Base-by-base conservation (phyloP, 2,329 filamentous ascomycete genomes). In the Fusarium oligoseptatum region DNA sequence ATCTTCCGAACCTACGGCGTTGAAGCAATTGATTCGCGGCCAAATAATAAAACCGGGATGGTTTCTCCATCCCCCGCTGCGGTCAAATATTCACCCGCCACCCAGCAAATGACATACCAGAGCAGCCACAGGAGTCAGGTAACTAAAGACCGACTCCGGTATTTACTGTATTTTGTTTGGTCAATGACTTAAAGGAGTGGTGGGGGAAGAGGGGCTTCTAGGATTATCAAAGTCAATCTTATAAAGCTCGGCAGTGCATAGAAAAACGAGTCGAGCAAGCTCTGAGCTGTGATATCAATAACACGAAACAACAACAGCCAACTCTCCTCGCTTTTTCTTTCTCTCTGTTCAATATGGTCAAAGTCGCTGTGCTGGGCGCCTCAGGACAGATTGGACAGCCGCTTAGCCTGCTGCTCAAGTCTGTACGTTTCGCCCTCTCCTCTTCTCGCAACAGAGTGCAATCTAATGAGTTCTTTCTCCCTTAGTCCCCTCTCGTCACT, bases 351-450 rank as follows among this genome's bases (percentile, higher is more conserved):
- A 2, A 48, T 4, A 64, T 68, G 66, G 57, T 56, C 32, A 65
- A 65, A 41, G 41, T 41, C 29, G 61, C 66, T 24, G 60, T 68
- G 4, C 52, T 68, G 7, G 66, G 60, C 8, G 60, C 61, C 34
- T 64, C 60, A 2, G 66, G 60, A 7, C 61, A 64, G 36, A 68
- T 67, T 29, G 65, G 65, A 12, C 60, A 62, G 20, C 65, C 65
- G 20, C 32, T 67, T 9, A 63, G 58, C 27, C 48, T 67, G 24
- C 43, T 67, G 22, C 60, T 62, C 52, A 67, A 67, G 22, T 50
- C 48, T 9, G 58, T 67, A 36, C 22, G 39, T 8, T 32, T 39
- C 9, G n/a, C 11, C 39, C 14, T 32, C 20, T 34, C 24, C 43
- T 22, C 43, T 48, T 24, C 43, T 4, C 22, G 2, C 14, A 24